A percentile compares a stretch with the other conserved stretches of the same genome.
phyloP scores from a whole-genome alignment of 768 basidiomycete genomes.

The Mycena metata region DNA sequence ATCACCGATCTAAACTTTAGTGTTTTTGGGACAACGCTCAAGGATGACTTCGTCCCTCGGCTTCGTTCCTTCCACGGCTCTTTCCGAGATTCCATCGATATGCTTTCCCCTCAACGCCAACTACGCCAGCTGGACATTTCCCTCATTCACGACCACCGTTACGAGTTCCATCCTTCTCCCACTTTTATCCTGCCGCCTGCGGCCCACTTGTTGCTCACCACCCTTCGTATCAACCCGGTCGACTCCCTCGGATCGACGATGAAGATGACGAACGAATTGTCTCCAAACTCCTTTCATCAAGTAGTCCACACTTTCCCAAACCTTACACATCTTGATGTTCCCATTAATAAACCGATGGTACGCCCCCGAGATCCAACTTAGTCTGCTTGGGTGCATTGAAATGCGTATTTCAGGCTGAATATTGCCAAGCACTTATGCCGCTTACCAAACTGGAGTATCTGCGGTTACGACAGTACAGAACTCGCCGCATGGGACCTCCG shows the following conservation, averaged over 20 bases:
- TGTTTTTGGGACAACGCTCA: not conserved
- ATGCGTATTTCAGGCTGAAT: not conserved
- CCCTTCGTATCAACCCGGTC: not conserved
- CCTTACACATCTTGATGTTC: slow-evolving; percentile 12
- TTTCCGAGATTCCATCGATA: not conserved
- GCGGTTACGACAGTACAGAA: slow-evolving; percentile 1
- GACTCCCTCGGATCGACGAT: not conserved
- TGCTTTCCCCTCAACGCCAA: not conserved
- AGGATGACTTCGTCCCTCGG: not conserved
- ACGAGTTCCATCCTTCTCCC: not conserved
- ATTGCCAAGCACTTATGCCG: not conserved
- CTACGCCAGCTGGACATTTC: not conserved
- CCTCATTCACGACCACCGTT: not conserved
- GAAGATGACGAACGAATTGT: slow-evolving; percentile 4
- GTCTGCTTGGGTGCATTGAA: not conserved
- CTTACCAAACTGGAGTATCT: slow-evolving; percentile 5
- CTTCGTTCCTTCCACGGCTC: slow-evolving; percentile 25
- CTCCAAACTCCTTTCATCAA: not conserved
- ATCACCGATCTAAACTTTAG: slow-evolving; percentile 2
- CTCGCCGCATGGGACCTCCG: not conserved
- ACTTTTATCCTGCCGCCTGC: not conserved
- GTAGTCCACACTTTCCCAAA: not conserved
- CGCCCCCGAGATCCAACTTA: not conserved
- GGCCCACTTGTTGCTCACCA: not conserved
- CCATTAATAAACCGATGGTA: slow-evolving; percentile 6